Evolutionary conservation across 2,329 filamentous ascomycete genomes (phyloP), one percentile per base, ranked within the genome.

Genomic region (Talaromyces sp.): DNA sequence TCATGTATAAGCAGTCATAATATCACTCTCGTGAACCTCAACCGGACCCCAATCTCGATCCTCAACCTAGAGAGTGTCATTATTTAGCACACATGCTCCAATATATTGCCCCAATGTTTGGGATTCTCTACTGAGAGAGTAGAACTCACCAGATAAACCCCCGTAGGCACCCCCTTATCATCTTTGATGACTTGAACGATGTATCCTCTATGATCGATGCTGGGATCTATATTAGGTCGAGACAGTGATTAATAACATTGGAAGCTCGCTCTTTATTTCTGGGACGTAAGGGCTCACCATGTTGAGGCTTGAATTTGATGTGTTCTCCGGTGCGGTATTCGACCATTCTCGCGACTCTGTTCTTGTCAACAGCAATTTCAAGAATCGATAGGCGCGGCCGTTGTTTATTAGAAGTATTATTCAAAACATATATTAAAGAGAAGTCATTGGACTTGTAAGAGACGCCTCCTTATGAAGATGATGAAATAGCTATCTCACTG

Each of bases 181-280:
- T 65, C 60, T 41, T 54, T 43, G 33, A 65, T 58, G 15, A 65
- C 64, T 25, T 59, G 39, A n/a, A 57, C 43, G 15, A 65, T 65
- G 15, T 59, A 61, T 33, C 64, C 64, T 52, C 59, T 62, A 45
- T 65, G 64, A 59, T 65, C 64, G 52, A 65, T 49, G n/a, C 15
- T 52, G 52, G 64, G 64, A 31, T 65, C 64, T 65, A 9, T 60
- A 1, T 37, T 8, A 10, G 35, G 13, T 11, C 31, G 17, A 6
- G 27, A 31, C 5, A 31, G 7, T 7, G 27, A 31, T 8, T 31
- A 31, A 31, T 1, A 31, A 22, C 22, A 22, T 22, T 22, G 22
- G 22, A 22, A 31, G 27, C 27, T 31, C 27, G 27, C 27, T 6
- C 27, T 31, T 6, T 7, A 6, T 31, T 31, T 31, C 27, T 5